Base-by-base conservation (phyloP, 2,329 filamentous ascomycete genomes). In the Beauveria sp. region DNA sequence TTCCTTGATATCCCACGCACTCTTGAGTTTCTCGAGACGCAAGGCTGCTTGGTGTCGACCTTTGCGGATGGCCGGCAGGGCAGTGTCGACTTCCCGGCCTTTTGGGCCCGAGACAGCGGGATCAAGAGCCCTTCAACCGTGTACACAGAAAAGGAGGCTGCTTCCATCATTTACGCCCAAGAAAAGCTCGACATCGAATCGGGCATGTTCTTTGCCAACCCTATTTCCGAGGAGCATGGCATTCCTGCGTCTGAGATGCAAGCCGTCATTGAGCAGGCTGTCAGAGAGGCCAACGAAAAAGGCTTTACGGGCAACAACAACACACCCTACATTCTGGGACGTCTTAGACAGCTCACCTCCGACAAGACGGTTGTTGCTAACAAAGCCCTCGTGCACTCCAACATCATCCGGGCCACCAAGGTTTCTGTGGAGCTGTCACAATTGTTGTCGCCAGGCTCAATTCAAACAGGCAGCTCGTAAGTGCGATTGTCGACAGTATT, bases 1-100 rank as follows among this genome's bases (percentile, higher is more conserved):
- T 98, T 99, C 74, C 80, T 99, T 43, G 95, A 99, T 71, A 92
- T 97, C 63, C 87, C 89, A 2, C 83, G 91, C 58, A 99, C 95
- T 0, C 80, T 99, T 5, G 95, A 99, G 77, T 82, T 81, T 67
- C 78, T 88, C 22, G 86, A 88, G 73, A 88, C 85, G 0, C 85
- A 88, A 70, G 90, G 90, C 10, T 92, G 91, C 24, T 83, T 88
- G 43, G 92, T 97, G 1, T 89, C 87, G 3, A 98, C 95, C 2
- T 99, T 98, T 77, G 88, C 91, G 26, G 91, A 96, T 74, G 91
- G 90, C 1, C 83, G 90, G 43, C 75, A 77, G 28, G 88, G 86
- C 1, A 76, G 82, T 6, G 83, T 97, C 46, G 89, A 96, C 68
- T 95, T 98, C 69, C 95, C 95, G 1, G 91, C 90, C 0, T 99